Evolutionary conservation across 2,329 filamentous ascomycete genomes (phyloP).

Genomic region (Sarocladium brachiariae): DNA sequence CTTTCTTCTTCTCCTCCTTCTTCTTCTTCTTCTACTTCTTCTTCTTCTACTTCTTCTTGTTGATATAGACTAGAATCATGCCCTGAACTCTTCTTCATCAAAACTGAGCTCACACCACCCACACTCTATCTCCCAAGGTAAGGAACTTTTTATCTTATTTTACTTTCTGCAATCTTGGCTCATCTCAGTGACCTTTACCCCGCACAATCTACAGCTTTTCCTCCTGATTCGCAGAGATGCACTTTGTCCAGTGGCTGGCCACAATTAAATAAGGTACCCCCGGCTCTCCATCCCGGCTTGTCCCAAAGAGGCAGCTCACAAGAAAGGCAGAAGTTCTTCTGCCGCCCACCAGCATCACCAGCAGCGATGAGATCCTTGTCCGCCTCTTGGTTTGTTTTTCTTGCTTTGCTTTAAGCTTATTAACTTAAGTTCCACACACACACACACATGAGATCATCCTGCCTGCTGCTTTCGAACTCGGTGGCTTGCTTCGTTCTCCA

Average conservation of each 20-base stretch:
- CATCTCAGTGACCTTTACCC: not conserved
- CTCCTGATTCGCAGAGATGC: constrained; percentile 1
- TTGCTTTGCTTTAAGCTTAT: constrained; percentile 7
- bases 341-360: too few species aligned
- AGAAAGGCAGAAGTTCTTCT: too few species aligned
- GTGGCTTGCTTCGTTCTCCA: not conserved
- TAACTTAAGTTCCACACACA: not conserved
- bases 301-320: constrained; percentile 5
- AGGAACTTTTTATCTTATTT: constrained; percentile 7
- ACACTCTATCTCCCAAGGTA: too few species aligned
- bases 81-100: too few species aligned
- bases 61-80: too few species aligned
- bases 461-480: constrained; percentile 2
- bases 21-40: too few species aligned
- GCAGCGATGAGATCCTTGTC: too few species aligned
- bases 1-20: too few species aligned
- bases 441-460: not conserved
- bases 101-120: too few species aligned
- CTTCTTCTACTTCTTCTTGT: too few species aligned
- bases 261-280: too few species aligned
- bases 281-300: not conserved
- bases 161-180: not conserved
- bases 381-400: too few species aligned
- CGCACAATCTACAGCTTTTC: constrained; percentile 3
- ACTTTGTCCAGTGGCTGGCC: not conserved